Evolutionary conservation across 2,329 filamentous ascomycete species (phyloP).

Genomic region (Epichloe elymi): DNA sequence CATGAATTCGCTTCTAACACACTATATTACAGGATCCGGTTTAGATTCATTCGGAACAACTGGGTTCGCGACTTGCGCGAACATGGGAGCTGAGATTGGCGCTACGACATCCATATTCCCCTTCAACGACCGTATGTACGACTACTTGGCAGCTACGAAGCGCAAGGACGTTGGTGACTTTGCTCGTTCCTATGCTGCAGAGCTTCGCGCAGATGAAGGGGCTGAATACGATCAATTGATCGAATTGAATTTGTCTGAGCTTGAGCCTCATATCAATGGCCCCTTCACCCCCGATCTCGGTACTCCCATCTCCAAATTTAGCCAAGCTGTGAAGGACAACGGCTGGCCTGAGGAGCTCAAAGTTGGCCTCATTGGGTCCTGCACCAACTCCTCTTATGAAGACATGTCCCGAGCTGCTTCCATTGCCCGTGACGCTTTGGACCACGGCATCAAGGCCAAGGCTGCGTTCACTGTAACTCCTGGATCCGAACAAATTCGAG

Average conservation of each 20-base stretch:
- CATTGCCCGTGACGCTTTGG: slow-evolving; percentile 80
- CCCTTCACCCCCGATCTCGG: slow-evolving; percentile 97
- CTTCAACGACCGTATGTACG: slow-evolving; percentile 96
- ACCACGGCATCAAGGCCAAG: slow-evolving; percentile 91
- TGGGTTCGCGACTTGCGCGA: slow-evolving; percentile 63
- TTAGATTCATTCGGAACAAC: slow-evolving; percentile 42
- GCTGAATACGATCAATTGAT: slow-evolving; percentile 93
- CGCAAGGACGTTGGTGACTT: slow-evolving; percentile 84
- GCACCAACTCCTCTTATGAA: slow-evolving; percentile 79
- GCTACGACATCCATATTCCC: slow-evolving; percentile 92
- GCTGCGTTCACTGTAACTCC: slow-evolving; percentile 88
- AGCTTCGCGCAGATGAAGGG: slow-evolving; percentile 77
- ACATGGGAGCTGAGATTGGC: slow-evolving; percentile 63
- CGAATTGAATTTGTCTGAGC: slow-evolving; percentile 86
- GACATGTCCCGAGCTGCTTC: slow-evolving; percentile 91
- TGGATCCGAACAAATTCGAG: slow-evolving; percentile 91
- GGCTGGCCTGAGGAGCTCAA: slow-evolving; percentile 94
- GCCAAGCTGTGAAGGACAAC: slow-evolving; percentile 85
- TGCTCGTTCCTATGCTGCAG: slow-evolving; percentile 67
- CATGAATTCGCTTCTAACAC: no score
- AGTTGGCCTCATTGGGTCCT: slow-evolving; percentile 93
- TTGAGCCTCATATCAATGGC: slow-evolving; percentile 97
- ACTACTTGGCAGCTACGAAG: slow-evolving; percentile 88
- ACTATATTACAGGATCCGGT: slow-evolving; percentile 25
- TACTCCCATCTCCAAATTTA: slow-evolving; percentile 95